Base-by-base conservation (phyloP, 179 eudicot genomes). In the Heliamphora pulchella region DNA sequence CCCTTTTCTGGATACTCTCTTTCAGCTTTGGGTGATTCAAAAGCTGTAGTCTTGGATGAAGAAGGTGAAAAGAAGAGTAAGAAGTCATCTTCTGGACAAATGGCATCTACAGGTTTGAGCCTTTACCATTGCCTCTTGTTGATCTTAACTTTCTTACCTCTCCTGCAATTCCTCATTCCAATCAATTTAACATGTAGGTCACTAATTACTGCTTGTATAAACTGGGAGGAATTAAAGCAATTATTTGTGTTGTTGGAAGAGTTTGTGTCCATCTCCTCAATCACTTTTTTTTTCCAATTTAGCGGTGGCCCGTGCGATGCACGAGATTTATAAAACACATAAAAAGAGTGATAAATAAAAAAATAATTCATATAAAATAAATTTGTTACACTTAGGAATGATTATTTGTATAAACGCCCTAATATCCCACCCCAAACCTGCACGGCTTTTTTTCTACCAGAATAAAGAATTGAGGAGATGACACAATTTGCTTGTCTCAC, bases 11-110 rank as follows among this genome's bases (percentile, higher is more conserved):
- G 68, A 17, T 43, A 43, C 4, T 66, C 47, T 41, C 54, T 65
- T 83, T 58, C 89, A 93, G 98, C 98, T 76, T 54, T 85, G 4
- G 85, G 84, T 15, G 90, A 89, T 86, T 81, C 91, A 53, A 87
- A 86, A 77, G 79, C 91, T 54, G 53, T 81, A 10, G 71, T 86
- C 73, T 8, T 58, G 51, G 87, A 82, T n/a, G 89, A 91, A 47
- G 83, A 83, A 54, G 83, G 68, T 57, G 78, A 82, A 17, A 80
- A 83, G 13, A 76, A 78, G 68, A 80, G 53, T 3, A 79, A 77
- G 54, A 79, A 31, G 31, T 31, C 80, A 63, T 18, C 14, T 6
- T 66, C 66, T 22, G 74, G 78, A 77, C 22, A 47, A 39, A 50
- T 18, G 31, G 6, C 50, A 8, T 64, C 66, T 74, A 84, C 75